Conservation (phyloP, 306 rosid species). For the Cotoneaster glaucophyllus region DNA sequence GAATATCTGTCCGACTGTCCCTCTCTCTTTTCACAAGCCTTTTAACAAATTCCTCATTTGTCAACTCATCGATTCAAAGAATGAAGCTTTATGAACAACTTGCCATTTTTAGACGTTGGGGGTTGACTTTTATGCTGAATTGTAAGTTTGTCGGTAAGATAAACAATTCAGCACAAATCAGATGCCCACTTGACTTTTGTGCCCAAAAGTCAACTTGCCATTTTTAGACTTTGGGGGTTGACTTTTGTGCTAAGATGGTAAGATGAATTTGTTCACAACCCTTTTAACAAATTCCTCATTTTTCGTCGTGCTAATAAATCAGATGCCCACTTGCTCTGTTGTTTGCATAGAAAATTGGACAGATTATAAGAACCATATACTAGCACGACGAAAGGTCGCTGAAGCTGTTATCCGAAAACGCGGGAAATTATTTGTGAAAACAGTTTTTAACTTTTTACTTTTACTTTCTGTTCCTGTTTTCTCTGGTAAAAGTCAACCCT, state of each 20-base stretch:
- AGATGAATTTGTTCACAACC: too few relatives aligned
- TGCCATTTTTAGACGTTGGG: background rate
- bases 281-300: too few relatives aligned
- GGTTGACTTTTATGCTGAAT: slow-evolving; percentile 25
- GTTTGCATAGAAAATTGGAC: background rate
- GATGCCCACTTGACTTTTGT: too few relatives aligned
- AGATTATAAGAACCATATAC: background rate
- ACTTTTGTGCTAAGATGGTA: too few relatives aligned
- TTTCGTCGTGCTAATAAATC: too few relatives aligned
- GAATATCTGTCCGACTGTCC: background rate
- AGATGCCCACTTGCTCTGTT: slow-evolving; percentile 4
- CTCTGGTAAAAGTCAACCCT: background rate
- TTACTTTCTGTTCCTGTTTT: background rate
- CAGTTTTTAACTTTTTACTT: background rate
- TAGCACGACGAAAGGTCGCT: background rate
- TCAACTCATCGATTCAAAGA: slow-evolving; percentile 10
- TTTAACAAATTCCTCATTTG: background rate
- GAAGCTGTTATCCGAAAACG: background rate
- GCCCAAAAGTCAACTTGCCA: too few relatives aligned
- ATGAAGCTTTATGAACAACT: slow-evolving; percentile 9
- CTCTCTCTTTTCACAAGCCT: background rate
- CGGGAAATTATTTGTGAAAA: background rate
- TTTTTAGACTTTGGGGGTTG: too few relatives aligned
- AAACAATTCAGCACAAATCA: background rate
- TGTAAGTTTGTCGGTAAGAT: slow-evolving; percentile 24